Percentiles rank a stretch among this genome's conserved stretches.
phyloP scores from a whole-genome alignment of 1,284 basidiomycete genomes.

The Gastroboletus turbinatus region DNA sequence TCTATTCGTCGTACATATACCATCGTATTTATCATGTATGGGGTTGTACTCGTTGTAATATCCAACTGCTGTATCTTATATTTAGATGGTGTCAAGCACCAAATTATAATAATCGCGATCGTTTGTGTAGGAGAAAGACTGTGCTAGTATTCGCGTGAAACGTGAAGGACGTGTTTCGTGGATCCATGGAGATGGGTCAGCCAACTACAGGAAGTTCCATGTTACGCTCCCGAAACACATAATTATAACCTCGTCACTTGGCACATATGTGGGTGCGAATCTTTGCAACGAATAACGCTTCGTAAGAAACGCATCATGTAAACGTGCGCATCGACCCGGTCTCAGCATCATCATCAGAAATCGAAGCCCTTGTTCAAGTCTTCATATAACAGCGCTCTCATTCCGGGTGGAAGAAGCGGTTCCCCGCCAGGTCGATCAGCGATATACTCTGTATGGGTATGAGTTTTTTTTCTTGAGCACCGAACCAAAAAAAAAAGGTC shows the following conservation, averaged over 20 bases:
- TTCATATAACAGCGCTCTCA: constrained; percentile 80
- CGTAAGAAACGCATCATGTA: neutral
- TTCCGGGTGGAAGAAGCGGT: constrained; percentile 85
- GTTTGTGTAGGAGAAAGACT: neutral
- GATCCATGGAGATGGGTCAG: neutral
- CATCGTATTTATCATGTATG: constrained; percentile 11
- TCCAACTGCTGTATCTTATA: constrained; percentile 25
- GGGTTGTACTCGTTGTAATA: constrained; percentile 22
- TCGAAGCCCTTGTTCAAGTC: constrained; percentile 89
- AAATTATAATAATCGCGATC: neutral
- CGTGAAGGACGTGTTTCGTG: neutral
- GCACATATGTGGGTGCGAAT: too few species aligned
- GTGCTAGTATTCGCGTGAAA: neutral
- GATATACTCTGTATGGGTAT: constrained; percentile 57
- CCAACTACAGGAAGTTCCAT: neutral
- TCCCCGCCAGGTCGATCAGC: constrained; percentile 41
- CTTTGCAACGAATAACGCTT: neutral
- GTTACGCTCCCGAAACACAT: neutral
- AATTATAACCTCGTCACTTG: neutral
- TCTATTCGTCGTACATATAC: constrained; percentile 11
- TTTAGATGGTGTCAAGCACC: neutral
- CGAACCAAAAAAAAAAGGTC: too few species aligned
- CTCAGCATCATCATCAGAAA: constrained; percentile 8
- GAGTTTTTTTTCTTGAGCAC: neutral
- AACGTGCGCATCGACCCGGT: neutral